phyloP scores from a whole-genome alignment of 805 yeast genomes.

The Metschnikowia bowlesiae region DNA sequence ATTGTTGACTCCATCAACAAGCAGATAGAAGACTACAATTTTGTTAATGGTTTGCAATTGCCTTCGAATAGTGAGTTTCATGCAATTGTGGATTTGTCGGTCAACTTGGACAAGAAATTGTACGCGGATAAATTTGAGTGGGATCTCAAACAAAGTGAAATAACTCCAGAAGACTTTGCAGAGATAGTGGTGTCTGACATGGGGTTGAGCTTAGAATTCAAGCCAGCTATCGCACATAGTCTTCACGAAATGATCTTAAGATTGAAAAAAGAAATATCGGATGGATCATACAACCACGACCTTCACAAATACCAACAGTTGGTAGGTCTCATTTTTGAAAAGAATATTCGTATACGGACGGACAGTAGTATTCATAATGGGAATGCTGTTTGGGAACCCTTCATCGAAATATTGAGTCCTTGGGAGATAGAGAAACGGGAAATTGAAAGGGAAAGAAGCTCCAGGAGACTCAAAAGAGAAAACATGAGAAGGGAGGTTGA shows the following conservation, averaged over 20 bases:
- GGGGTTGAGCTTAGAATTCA: conserved; percentile 80
- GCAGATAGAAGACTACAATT: conserved; percentile 73
- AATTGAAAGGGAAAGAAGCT: conserved; percentile 87
- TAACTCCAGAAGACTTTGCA: conserved; percentile 85
- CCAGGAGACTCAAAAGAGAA: conserved; percentile 90
- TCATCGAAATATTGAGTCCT: conserved; percentile 77
- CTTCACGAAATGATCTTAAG: conserved; percentile 75
- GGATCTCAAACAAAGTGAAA: conserved; percentile 57
- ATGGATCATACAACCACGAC: conserved; percentile 43
- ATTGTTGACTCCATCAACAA: conserved; percentile 69
- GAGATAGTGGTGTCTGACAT: conserved; percentile 75
- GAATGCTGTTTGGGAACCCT: conserved; percentile 85
- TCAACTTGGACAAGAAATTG: conserved; percentile 75
- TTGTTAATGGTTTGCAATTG: conserved; percentile 58
- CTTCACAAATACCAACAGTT: conserved; percentile 40
- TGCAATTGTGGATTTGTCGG: conserved; percentile 75
- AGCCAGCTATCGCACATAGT: conserved; percentile 84
- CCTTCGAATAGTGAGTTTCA: conserved; percentile 58
- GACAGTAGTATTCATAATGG: conserved; percentile 69
- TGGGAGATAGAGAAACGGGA: conserved; percentile 95
- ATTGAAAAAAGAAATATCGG: conserved; percentile 77
- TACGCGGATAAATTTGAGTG: conserved; percentile 94
- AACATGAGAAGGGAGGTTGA: conserved; percentile 63
- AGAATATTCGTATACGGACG: conserved; percentile 40
- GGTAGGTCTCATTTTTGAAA: conserved; percentile 41